These are phyloP conservation scores for Leccinum insolens DNA, from an alignment of 1,284 basidiomycete species.

Conservation along the genomic window DNA sequence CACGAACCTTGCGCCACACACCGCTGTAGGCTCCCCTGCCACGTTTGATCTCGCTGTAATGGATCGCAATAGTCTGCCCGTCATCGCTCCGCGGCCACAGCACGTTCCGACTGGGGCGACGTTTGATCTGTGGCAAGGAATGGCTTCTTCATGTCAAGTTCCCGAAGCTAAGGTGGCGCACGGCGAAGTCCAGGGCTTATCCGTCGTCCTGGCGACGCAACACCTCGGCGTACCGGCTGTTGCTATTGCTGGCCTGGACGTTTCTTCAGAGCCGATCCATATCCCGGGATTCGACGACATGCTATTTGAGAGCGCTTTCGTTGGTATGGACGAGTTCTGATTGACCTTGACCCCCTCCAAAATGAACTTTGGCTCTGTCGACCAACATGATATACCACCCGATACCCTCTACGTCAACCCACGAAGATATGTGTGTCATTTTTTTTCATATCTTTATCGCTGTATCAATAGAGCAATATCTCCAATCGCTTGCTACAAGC, in stretches of 20 bases:
- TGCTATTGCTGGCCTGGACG: slow-evolving; percentile 12
- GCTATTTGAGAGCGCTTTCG: slow-evolving; percentile 20
- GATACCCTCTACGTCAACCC: slow-evolving; percentile 7
- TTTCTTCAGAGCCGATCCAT: slow-evolving; percentile 6
- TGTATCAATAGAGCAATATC: too few species aligned
- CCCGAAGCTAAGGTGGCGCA: slow-evolving; percentile 8
- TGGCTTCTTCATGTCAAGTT: slow-evolving; percentile 7
- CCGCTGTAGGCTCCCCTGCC: slow-evolving; percentile 17
- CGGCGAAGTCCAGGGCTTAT: slow-evolving; percentile 4
- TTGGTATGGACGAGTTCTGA: slow-evolving; percentile 12
- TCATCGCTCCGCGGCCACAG: slow-evolving; percentile 39
- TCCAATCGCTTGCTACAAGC: background rate
- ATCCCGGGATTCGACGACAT: slow-evolving; percentile 25
- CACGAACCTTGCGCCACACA: slow-evolving; percentile 24
- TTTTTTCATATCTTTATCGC: background rate
- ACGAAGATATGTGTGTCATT: background rate
- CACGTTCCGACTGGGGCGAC: slow-evolving; percentile 18
- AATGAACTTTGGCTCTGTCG: background rate
- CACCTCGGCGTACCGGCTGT: slow-evolving; percentile 3
- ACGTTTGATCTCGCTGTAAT: slow-evolving; percentile 33
- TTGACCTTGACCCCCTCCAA: background rate
- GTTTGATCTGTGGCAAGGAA: slow-evolving; percentile 31
- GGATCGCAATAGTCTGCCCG: slow-evolving; percentile 34
- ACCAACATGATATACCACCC: slow-evolving; percentile 1
- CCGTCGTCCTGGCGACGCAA: slow-evolving; percentile 7